Conservation (phyloP, 2,329 filamentous ascomycete species). For the Botryotinia globosa region DNA sequence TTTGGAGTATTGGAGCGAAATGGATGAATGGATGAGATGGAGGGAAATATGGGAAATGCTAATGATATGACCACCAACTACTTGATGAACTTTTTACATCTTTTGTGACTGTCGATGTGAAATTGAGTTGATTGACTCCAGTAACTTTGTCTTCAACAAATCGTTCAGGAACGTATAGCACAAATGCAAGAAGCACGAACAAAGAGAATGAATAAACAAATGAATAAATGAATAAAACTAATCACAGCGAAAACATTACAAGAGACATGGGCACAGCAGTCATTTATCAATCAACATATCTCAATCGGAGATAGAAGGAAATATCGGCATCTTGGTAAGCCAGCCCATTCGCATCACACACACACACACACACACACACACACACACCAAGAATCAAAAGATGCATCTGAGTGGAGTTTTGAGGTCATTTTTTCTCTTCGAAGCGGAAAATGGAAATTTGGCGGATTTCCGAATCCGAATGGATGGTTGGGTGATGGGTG, state of each 20-base stretch:
- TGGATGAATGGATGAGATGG: conserved; percentile 12
- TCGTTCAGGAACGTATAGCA: neutral
- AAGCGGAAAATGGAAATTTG: neutral
- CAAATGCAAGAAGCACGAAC: neutral
- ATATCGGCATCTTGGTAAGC: neutral
- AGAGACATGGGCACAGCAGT: neutral
- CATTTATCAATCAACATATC: neutral
- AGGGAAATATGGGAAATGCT: conserved; percentile 15
- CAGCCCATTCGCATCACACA: neutral
- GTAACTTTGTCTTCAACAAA: neutral
- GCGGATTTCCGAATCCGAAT: neutral
- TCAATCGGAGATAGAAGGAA: neutral
- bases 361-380: neutral
- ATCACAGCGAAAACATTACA: neutral
- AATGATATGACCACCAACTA: conserved; percentile 16
- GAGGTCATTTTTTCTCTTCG: neutral
- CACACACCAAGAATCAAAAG: neutral
- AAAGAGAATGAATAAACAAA: neutral
- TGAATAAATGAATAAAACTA: neutral
- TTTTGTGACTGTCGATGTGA: neutral
- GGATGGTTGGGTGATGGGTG: neutral
- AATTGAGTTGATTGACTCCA: neutral
- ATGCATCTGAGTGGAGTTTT: neutral
- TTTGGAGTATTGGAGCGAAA: conserved; percentile 12
- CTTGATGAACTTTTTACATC: neutral